Evolutionary conservation across 2,329 filamentous ascomycete genomes (phyloP), one percentile per base, ranked within the genome.

Genomic region (Tolypocladium endophyticum): DNA sequence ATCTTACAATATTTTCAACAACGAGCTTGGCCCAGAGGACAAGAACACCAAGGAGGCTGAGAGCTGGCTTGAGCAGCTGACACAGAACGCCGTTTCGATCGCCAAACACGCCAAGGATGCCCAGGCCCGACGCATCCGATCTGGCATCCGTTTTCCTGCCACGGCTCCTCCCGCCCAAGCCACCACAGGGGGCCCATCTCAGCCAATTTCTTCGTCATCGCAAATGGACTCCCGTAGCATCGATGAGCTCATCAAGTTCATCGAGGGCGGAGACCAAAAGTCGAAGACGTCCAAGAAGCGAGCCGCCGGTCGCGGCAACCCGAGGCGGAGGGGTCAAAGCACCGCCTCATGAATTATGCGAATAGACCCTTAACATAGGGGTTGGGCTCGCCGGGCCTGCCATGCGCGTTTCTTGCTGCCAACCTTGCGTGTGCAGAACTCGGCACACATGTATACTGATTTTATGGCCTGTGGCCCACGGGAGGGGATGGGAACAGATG

Each of bases 31-130:
- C 35, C 79, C 92, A 1, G 87, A 96, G 45, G 92, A 97, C 74
- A 91, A 92, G 74, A 97, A 99, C 79, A 99, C 94, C 63, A 97
- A 96, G 79, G 94, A 99, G 73, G 93, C 94, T 2, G 92, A 96
- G 78, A 90, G 85, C 70, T 99, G 94, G 94, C 84, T 97, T 30
- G 91, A 96, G 75, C 92, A 96, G 74, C 84, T 99, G 61, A 97
- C 93, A 0, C 90, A 95, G 74, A 97, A 95, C 69, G 94, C 94
- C 53, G 94, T 99, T 47, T 89, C 86, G 39, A 92, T 97, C 65
- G 93, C 92, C 57, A 97, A 95, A 79, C 92, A 96, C 69, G 89
- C 90, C 61, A 96, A 96, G 77, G 89, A 94, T 64, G 81, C 90
- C 43, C 87, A 94, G 74, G 86, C 86, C 55, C 86, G 88, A 59